A percentile compares a stretch with the other conserved stretches of the same genome.
phyloP scores from a whole-genome alignment of 352 stramenopile genomes.

The Halophytophthora batemanensis region DNA sequence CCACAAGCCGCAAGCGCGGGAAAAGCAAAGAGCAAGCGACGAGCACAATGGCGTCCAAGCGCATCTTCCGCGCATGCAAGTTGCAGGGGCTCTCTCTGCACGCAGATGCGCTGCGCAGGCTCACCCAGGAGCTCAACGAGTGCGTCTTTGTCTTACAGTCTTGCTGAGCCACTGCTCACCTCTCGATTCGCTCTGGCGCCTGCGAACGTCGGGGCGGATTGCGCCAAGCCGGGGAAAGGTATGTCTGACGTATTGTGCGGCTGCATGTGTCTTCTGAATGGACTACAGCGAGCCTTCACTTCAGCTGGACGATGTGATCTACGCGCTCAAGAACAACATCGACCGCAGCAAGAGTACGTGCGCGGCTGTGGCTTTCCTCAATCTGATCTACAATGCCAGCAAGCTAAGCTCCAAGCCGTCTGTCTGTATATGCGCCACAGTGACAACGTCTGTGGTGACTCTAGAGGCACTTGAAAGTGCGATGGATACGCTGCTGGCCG shows the following conservation, averaged over 20 bases:
- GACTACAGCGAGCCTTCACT: constrained; percentile 56
- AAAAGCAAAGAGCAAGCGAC: constrained; percentile 5
- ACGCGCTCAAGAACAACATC: constrained; percentile 88
- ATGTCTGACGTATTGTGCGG: neutral
- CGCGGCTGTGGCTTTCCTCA: neutral
- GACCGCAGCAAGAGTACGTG: constrained; percentile 82
- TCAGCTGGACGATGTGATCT: constrained; percentile 81
- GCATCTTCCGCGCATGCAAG: constrained; percentile 81
- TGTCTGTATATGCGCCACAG: constrained; percentile 23
- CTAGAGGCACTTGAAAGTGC: constrained; percentile 80
- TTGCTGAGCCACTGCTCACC: constrained; percentile 3
- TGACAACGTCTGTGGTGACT: constrained; percentile 81
- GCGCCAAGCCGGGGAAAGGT: too few relatives aligned
- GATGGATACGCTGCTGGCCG: constrained; percentile 74
- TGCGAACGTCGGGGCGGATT: constrained; percentile 4
- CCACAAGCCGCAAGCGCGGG: constrained; percentile 7
- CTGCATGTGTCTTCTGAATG: constrained; percentile 1
- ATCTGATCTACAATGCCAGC: neutral
- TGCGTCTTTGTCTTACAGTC: constrained; percentile 21
- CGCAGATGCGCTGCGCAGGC: constrained; percentile 56
- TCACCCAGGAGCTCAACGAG: constrained; percentile 68
- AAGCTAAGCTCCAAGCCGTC: neutral
- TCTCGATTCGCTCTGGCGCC: constrained; percentile 1
- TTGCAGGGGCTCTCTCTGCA: constrained; percentile 80
- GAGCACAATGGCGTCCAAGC: constrained; percentile 62